Evolutionary conservation across 106 monocot genomes (phyloP), one percentile per base, ranked within the genome.

Genomic region (Dioscorea alata): DNA sequence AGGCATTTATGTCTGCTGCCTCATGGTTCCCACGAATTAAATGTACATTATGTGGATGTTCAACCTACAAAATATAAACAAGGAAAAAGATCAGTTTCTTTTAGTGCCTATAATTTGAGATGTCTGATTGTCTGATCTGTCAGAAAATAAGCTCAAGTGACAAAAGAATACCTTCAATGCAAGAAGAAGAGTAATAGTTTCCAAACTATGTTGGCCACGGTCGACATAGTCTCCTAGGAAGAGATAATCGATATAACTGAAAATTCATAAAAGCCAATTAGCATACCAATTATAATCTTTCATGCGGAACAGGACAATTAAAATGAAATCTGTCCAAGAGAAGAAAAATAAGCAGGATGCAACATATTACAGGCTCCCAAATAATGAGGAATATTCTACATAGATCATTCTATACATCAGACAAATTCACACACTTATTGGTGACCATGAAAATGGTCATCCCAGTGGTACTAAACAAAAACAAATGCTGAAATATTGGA

Each of bases 161-260:
- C 52, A n/a, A 68, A 64, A 2, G 16, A 21, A 34, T 82, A 96
- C 97, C 97, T 99, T 99, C 33, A 99, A 59, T 52, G 99, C 99
- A 80, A 99, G 85, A 63, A 99, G 93, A 73, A 99, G 90, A 61
- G 77, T 75, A 61, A 99, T 99, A n/a, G 90, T 99, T 81, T 99
- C 99, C 74, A 99, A 78, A 84, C 99, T 99, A 72, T 99, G 99
- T 78, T 99, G 99, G 20, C 99, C 99, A 59, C 99, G 89, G 76
- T 99, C 99, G 72, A 99, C 99, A 81, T 99, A 99, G 81, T 99
- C 99, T 56, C 99, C 99, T 85, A 99, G 76, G 75, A 99, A 99
- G 25, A 99, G 90, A 87, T 99, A 99, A 84, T 99, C 99, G 34
- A 99, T 99, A 67, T 99, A 99, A 71, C 99, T 99, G 99, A 75